Conservation (phyloP, 768 basidiomycete genomes). For the Lentinula guzmanii region DNA sequence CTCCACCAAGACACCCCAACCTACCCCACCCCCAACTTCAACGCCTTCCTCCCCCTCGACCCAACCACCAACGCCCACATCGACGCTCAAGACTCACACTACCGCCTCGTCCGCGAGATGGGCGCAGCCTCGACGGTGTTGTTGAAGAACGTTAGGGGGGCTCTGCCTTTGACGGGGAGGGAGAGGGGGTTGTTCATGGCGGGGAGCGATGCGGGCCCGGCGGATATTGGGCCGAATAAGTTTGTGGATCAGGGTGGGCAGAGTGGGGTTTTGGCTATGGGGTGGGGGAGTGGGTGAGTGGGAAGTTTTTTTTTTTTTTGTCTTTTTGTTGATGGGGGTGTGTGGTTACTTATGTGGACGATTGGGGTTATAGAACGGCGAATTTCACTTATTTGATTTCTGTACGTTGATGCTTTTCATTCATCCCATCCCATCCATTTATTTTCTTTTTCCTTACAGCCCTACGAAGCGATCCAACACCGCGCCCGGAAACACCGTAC, state of each 20-base stretch:
- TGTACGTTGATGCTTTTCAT: constrained; percentile 24
- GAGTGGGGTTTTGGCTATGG: constrained; percentile 79
- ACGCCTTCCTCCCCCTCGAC: constrained; percentile 51
- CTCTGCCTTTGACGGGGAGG: constrained; percentile 54
- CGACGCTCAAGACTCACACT: constrained; percentile 33
- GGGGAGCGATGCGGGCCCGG: constrained; percentile 63
- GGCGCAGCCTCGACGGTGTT: constrained; percentile 71
- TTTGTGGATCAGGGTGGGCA: constrained; percentile 55
- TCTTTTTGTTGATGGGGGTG: too few species aligned
- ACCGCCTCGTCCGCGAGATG: constrained; percentile 55
- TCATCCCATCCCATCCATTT: too few species aligned
- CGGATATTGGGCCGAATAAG: constrained; percentile 62
- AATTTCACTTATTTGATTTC: constrained; percentile 77
- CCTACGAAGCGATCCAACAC: constrained; percentile 74
- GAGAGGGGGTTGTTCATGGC: constrained; percentile 49
- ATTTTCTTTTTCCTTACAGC: too few species aligned
- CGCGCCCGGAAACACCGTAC: constrained; percentile 66
- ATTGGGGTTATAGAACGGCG: constrained; percentile 41
- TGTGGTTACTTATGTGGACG: too few species aligned
- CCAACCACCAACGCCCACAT: constrained; percentile 52
- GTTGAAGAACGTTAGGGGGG: constrained; percentile 60
- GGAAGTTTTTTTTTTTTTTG: too few species aligned
- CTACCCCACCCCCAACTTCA: constrained; percentile 69
- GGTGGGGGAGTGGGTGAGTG: constrained; percentile 78
- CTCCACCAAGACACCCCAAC: constrained; percentile 55